These are phyloP conservation scores for Rhodotorula sp. DNA, from an alignment of 1,284 basidiomycete genomes.

Conservation along the genomic window DNA sequence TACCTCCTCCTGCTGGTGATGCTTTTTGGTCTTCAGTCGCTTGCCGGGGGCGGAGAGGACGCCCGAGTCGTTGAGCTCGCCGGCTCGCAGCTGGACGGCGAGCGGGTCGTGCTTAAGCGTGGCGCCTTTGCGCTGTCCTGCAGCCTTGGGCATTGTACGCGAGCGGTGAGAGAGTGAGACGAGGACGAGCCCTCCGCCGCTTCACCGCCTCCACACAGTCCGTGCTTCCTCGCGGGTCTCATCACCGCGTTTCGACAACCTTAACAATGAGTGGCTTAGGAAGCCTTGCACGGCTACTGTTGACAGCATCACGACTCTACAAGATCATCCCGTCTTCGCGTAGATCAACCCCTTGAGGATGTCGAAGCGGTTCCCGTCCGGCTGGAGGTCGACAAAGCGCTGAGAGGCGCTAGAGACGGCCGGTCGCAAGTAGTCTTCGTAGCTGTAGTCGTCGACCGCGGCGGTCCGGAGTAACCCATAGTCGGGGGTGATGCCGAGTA, in stretches of 20 bases:
- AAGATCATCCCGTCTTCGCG: slow-evolving; percentile 49
- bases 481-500: slow-evolving; percentile 81
- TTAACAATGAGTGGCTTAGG: too few species aligned
- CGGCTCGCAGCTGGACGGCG: slow-evolving; percentile 36
- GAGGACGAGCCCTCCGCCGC: neutral
- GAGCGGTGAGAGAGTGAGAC: neutral
- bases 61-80: slow-evolving; percentile 37
- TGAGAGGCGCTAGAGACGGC: neutral
- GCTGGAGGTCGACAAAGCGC: slow-evolving; percentile 65
- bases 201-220: neutral
- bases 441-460: slow-evolving; percentile 55
- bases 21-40: slow-evolving; percentile 36
- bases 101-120: slow-evolving; percentile 39
- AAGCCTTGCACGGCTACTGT: neutral
- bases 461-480: slow-evolving; percentile 82
- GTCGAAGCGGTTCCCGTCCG: slow-evolving; percentile 96
- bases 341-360: slow-evolving; percentile 85
- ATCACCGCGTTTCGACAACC: neutral
- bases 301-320: neutral
- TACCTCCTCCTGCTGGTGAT: slow-evolving; percentile 37
- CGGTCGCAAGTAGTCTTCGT: slow-evolving; percentile 39
- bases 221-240: neutral
- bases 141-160: slow-evolving; percentile 28
- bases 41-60: slow-evolving; percentile 39
- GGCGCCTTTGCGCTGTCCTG: neutral